Evolutionary conservation across 352 stramenopile species (phyloP).

Genomic region (Globisporangium polare): DNA sequence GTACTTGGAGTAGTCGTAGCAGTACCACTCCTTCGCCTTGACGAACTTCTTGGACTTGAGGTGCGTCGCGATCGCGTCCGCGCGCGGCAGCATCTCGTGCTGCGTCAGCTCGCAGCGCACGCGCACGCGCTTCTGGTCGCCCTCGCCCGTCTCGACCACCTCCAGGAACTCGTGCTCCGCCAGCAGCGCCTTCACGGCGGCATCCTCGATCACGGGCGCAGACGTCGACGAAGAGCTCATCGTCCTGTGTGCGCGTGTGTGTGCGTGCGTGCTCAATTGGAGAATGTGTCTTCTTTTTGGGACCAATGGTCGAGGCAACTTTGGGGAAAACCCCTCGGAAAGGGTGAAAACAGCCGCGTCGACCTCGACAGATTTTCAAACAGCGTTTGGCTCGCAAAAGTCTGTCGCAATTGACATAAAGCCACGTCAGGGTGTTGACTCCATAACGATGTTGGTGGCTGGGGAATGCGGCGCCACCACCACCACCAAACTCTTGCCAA

Average conservation of each 20-base stretch:
- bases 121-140: conserved; percentile 43
- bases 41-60: conserved; percentile 76
- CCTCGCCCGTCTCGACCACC: conserved; percentile 39
- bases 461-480: too few relatives aligned
- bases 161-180: conserved; percentile 50
- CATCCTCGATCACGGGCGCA: too few relatives aligned
- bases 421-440: too few relatives aligned
- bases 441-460: too few relatives aligned
- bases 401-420: too few relatives aligned
- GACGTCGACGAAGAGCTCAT: conserved; percentile 2
- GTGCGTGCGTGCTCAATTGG: not conserved
- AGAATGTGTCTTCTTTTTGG: not conserved
- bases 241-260: too few relatives aligned
- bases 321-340: too few relatives aligned
- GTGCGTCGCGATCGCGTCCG: conserved; percentile 58
- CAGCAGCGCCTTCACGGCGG: conserved; percentile 39
- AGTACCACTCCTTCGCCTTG: conserved; percentile 87
- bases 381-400: too few relatives aligned
- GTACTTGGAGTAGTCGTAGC: conserved; percentile 89
- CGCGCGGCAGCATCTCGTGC: conserved; percentile 73
- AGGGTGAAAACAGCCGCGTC: too few relatives aligned
- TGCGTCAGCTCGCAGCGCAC: conserved; percentile 69
- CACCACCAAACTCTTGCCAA: too few relatives aligned
- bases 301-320: not conserved
- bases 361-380: too few relatives aligned